Evolutionary conservation across 2,329 filamentous ascomycete species (phyloP), one percentile per base, ranked within the genome.

Genomic region (Cephalotrichum gorgonifer): DNA sequence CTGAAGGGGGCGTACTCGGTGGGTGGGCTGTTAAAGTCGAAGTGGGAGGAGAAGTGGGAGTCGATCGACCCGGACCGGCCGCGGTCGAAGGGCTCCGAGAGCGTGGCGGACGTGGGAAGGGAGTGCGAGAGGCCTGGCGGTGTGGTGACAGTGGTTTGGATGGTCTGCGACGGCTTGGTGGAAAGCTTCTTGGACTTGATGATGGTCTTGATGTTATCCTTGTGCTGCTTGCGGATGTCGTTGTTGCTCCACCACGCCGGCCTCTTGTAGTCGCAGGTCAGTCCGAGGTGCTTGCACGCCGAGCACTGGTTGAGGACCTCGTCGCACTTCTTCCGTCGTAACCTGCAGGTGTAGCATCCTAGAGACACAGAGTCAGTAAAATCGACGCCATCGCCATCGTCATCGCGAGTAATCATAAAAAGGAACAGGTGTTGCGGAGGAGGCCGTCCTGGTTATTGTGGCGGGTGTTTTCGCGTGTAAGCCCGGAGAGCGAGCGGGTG

Each of bases 191-290:
- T 97, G 64, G 85, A 81, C 80, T 95, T 96, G 75, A 98, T 97
- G 67, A 91, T 88, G 68, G 86, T 85, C 77, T 98, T 98, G 76
- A 98, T 95, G 57, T 84, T 73, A 63, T 97, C 93, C 72, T 97
- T 98, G 65, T 96, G 88, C 50, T 83, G 72, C 58, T 85, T 81
- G 57, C 93, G 78, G 61, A 86, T 81, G 54, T 95, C 89, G 61
- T 86, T 86, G 74, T 93, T 96, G 69, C 85, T 86, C 93, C 93
- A 98, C 93, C 93, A 98, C 70, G 87, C 81, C 33, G 93, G 93
- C 62, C 90, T 76, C 76, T 95, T 95, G 73, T 97, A 98, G 73
- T 97, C 89, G 72, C 93, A 98, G 60, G 78, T 76, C 50, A 98
- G 76, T 48, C 86, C 86, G 50, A 98, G 83, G 61, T 81, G 75